Base-by-base conservation (phyloP, 2,329 filamentous ascomycete genomes). In the Colletotrichum caudatum region DNA sequence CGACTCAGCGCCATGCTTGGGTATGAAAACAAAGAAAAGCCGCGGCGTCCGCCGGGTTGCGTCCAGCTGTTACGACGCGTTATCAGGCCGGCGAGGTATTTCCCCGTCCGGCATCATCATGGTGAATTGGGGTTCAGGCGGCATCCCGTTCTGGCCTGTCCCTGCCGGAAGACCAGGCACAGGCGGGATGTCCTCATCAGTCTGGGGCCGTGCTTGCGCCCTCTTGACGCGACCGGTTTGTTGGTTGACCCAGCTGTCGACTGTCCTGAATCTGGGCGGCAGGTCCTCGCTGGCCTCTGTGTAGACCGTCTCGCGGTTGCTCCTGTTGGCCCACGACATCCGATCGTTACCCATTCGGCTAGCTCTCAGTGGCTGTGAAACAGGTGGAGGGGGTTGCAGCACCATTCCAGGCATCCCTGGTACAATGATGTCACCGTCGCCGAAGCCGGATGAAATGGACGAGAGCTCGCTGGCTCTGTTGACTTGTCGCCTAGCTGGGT, bases 171-270 rank as follows among this genome's bases (percentile, higher is more conserved):
- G 74, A 3, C 79, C 77, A 1, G 84, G 83, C 37, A 85, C 80
- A 0, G 83, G 81, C 3, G 84, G 84, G 12, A 81, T 76, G 26
- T 80, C 76, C 14, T 66, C 75, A 18, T 77, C 75, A 57, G 79
- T 79, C 50, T 78, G 72, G 11, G 77, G 77, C 51, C 81, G 82
- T 67, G 83, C 81, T 74, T 84, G 81, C 2, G 83, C 84, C 35
- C 85, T 82, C 75, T 84, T 84, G 39, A 89, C 78, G 3, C 88
- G 84, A 2, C 85, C 86, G 11, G 86, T 86, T 78, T 92, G 90
- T 76, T 92, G 89, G 74, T 86, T 86, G 2, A 92, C 90, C 90
- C 90, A 92, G 39, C 88, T 90, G 67, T 83, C 85, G 67, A 92
- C 83, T 8, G 83, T 86, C 46, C 88, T 84, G 78, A 91, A 92